Base-by-base conservation (phyloP, 768 basidiomycete species). In the Podaxis carcinomalis region DNA sequence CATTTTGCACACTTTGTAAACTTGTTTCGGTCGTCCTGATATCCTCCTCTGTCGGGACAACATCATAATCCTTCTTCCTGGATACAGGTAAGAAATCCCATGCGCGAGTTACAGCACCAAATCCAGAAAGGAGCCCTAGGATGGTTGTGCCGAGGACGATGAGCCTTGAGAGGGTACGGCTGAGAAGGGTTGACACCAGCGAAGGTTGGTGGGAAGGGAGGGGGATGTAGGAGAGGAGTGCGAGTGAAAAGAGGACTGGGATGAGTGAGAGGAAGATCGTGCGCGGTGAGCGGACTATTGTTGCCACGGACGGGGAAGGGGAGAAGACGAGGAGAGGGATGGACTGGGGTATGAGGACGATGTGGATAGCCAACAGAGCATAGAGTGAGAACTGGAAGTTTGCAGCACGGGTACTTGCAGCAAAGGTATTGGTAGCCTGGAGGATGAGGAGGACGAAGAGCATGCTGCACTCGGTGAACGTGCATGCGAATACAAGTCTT, bases 81-180 rank as follows among this genome's bases (percentile, higher is more conserved):
- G 77, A 64, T 39, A 75, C 69, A 0, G 85, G 84, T 11, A 88
- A 69, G 66, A 80, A 85, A 4, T 72, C 73, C 88, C 89, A 90
- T 0, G 84, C 81, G 50, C 82, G 86, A 63, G 80, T 85, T 51
- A 89, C 77, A 2, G 90, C 87, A 63, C 91, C 91, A 63, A 91
- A 88, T 0, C 92, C 92, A 0, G 92, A 91, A 4, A 94, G 77
- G 2, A 86, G 68, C 4, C 92, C 92, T n/a, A 94, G 84, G 59
- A 92, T 82, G 32, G 87, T 77, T 0, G 88, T 92, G 2, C 92
- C 92, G 21, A 93, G 72, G 19, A 92, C 88, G 19, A 88, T 83
- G 13, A 93, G 78, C 10, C 91, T 83, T 2, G 88, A 76, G 1
- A 87, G 75, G 0, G 81, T 76, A 0, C 83, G 74, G 7, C 80